Evolutionary conservation across 2,329 filamentous ascomycete species (phyloP).

Genomic region (Fusarium nematophilum): DNA sequence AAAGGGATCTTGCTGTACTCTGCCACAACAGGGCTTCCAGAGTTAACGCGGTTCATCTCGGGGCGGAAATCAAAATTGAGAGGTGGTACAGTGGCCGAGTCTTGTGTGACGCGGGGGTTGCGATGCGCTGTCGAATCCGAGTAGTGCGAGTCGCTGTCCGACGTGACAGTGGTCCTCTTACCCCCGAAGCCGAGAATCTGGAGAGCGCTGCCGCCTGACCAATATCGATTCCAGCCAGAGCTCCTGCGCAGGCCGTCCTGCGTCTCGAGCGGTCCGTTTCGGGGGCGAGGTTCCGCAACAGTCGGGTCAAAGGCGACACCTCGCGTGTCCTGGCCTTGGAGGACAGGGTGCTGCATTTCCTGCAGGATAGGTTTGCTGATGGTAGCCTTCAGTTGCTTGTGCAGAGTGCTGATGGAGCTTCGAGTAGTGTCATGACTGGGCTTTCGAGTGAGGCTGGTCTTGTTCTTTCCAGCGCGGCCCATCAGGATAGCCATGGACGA

Average conservation of each 20-base stretch:
- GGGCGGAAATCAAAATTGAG: constrained; percentile 73
- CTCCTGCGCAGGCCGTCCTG: constrained; percentile 66
- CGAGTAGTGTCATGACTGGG: constrained; percentile 66
- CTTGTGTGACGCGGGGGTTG: constrained; percentile 65
- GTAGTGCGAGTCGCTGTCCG: constrained; percentile 68
- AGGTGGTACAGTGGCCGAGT: constrained; percentile 77
- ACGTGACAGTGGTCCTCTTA: constrained; percentile 63
- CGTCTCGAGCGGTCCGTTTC: constrained; percentile 46
- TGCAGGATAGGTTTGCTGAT: constrained; percentile 72
- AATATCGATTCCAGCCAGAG: constrained; percentile 82
- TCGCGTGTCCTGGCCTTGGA: constrained; percentile 55
- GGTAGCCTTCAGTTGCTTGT: constrained; percentile 71
- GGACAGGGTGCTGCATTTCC: constrained; percentile 47
- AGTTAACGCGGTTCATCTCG: constrained; percentile 73
- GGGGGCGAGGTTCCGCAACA: constrained; percentile 51
- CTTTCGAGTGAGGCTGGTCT: constrained; percentile 59
- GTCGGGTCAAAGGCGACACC: constrained; percentile 54
- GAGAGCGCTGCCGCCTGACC: constrained; percentile 77
- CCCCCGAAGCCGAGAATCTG: constrained; percentile 72
- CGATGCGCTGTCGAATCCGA: constrained; percentile 48
- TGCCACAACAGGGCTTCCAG: constrained; percentile 76
- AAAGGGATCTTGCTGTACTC: constrained; percentile 65
- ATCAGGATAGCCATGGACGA: constrained; percentile 74
- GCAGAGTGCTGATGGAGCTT: constrained; percentile 64
- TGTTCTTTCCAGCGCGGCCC: constrained; percentile 67